These are phyloP conservation scores for Chaetomiaceae sp. DNA, from an alignment of 2,329 filamentous ascomycete genomes.

Conservation along the genomic window DNA sequence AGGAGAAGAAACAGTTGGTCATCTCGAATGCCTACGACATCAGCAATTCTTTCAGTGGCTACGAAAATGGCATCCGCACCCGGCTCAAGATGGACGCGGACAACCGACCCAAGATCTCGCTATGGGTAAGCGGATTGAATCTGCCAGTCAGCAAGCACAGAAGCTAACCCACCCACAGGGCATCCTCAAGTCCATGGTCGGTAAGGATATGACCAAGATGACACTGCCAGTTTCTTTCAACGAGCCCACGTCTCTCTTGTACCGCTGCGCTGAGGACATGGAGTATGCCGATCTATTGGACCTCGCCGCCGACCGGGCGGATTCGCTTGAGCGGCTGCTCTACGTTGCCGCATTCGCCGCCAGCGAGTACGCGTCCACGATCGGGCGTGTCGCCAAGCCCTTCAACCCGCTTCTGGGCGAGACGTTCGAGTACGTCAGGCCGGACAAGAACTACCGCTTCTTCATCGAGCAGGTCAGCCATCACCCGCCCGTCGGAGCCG, in stretches of 20 bases:
- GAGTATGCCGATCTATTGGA: conserved; percentile 94
- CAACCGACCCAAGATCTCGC: conserved; percentile 84
- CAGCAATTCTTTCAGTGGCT: conserved; percentile 73
- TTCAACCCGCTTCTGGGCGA: conserved; percentile 96
- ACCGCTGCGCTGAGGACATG: conserved; percentile 95
- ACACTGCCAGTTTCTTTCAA: conserved; percentile 97
- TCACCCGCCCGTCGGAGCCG: conserved; percentile 89
- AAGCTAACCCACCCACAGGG: conserved; percentile 48
- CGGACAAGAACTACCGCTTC: conserved; percentile 96
- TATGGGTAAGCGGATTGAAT: conserved; percentile 68
- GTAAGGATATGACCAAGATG: conserved; percentile 99
- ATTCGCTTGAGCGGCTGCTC: conserved; percentile 85
- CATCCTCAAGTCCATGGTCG: conserved; percentile 98
- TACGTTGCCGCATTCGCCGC: conserved; percentile 95
- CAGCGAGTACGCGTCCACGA: conserved; percentile 94
- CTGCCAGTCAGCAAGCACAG: background rate
- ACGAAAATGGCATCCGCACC: conserved; percentile 79
- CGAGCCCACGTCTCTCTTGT: conserved; percentile 90
- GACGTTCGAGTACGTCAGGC: conserved; percentile 92
- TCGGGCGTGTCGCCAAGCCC: conserved; percentile 92
- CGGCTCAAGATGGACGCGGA: conserved; percentile 85
- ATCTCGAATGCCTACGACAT: conserved; percentile 55
- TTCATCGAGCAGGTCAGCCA: conserved; percentile 98
- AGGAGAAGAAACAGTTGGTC: conserved; percentile 42
- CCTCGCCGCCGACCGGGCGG: conserved; percentile 72